phyloP scores from a whole-genome alignment of 1,284 basidiomycete genomes.

The Cutaneotrichosporon cutaneum region DNA sequence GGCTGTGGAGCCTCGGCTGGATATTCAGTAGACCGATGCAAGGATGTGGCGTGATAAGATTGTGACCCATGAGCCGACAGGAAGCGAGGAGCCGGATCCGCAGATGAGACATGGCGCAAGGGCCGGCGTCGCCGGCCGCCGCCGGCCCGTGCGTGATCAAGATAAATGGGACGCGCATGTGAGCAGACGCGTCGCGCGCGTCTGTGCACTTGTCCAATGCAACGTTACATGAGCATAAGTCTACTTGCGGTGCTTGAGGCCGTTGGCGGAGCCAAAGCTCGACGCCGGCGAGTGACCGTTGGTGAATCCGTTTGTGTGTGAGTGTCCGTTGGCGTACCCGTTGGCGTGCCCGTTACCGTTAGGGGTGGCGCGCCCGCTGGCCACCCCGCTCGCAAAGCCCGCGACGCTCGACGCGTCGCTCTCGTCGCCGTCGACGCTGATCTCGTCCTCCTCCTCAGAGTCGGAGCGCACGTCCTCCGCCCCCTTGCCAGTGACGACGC shows the following conservation, averaged over 20 bases:
- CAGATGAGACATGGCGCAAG: too few relatives aligned
- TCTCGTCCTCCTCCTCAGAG: slow-evolving; percentile 59
- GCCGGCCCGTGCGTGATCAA: too few relatives aligned
- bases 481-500: slow-evolving; percentile 71
- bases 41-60: too few relatives aligned
- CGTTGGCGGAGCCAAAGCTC: not conserved
- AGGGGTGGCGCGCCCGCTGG: not conserved
- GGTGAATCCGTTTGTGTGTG: not conserved
- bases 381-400: not conserved
- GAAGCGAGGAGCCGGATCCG: too few relatives aligned
- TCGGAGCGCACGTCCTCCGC: slow-evolving; percentile 86
- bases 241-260: slow-evolving; percentile 11
- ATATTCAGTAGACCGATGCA: too few relatives aligned
- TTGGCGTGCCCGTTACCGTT: slow-evolving; percentile 8
- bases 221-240: not conserved
- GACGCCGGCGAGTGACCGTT: slow-evolving; percentile 3
- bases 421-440: slow-evolving; percentile 12
- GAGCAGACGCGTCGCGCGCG: not conserved
- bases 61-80: too few relatives aligned
- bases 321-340: slow-evolving; percentile 14
- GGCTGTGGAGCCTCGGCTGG: too few relatives aligned
- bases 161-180: not conserved
- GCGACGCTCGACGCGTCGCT: slow-evolving; percentile 2
- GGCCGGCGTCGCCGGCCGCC: too few relatives aligned
- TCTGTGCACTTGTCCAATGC: slow-evolving; percentile 1